A percentile compares a stretch with the other conserved stretches of the same genome.
Evolutionary conservation across 495 filamentous ascomycete genomes (phyloP).

Genomic region (Gamarada debralockiae): DNA sequence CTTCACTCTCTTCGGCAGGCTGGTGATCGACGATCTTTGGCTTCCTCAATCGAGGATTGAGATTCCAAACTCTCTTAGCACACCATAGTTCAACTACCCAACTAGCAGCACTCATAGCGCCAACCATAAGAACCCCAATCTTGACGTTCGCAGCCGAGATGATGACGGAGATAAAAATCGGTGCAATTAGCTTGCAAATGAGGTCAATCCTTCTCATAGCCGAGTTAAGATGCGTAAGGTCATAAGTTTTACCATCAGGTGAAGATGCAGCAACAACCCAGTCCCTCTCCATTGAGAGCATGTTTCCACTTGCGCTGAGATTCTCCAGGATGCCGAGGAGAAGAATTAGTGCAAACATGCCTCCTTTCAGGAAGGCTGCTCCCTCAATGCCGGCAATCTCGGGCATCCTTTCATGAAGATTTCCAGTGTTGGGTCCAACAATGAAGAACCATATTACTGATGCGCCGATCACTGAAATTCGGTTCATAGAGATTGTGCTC

Average conservation of each 20-base stretch:
- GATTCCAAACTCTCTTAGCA: constrained; percentile 35
- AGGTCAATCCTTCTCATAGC: constrained; percentile 70
- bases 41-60: constrained; percentile 18
- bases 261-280: constrained; percentile 50
- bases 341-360: constrained; percentile 39
- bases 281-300: constrained; percentile 61
- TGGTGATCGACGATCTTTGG: constrained; percentile 4
- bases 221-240: constrained; percentile 50
- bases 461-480: constrained; percentile 42
- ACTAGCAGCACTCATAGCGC: constrained; percentile 29
- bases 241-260: constrained; percentile 28
- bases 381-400: not conserved
- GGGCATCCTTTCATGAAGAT: not conserved
- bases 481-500: constrained; percentile 39
- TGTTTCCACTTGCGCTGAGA: constrained; percentile 47
- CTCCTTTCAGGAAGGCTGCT: constrained; percentile 20
- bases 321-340: constrained; percentile 57
- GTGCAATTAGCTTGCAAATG: constrained; percentile 65
- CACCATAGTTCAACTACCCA: constrained; percentile 34
- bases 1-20: constrained; percentile 7
- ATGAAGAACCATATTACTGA: constrained; percentile 45
- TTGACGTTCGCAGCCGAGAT: constrained; percentile 33
- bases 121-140: constrained; percentile 46
- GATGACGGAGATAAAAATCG: constrained; percentile 53
- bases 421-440: constrained; percentile 18